Conservation (phyloP, 306 rosid species). For the Casuarina cunninghamiana region DNA sequence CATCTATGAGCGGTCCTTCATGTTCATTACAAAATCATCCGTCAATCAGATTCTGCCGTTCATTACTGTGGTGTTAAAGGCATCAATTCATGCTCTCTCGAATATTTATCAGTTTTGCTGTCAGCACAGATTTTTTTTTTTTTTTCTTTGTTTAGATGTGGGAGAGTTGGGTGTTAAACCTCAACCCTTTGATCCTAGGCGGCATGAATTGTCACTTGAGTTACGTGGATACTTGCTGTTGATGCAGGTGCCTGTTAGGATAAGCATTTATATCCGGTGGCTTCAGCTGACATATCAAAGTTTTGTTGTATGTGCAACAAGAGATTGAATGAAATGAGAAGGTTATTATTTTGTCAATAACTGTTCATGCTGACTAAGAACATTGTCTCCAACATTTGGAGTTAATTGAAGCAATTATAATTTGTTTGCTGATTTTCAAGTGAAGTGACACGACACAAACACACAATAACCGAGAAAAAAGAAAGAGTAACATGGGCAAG, state of each 20-base stretch:
- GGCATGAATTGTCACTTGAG: too few species aligned
- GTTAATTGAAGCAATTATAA: too few species aligned
- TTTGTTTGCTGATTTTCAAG: too few species aligned
- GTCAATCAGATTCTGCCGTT: not conserved
- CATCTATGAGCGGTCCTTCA: not conserved
- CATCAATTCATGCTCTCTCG: constrained; percentile 1
- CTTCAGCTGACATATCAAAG: not conserved
- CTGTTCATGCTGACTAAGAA: too few species aligned
- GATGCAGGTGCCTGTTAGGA: not conserved
- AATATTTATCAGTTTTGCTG: not conserved
- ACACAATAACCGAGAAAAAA: too few species aligned
- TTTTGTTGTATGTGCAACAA: not conserved
- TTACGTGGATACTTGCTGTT: too few species aligned
- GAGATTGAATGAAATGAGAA: not conserved
- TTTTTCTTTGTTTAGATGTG: too few species aligned
- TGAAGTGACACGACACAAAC: too few species aligned
- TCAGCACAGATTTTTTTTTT: not conserved
- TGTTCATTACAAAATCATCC: not conserved
- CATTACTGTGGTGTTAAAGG: not conserved
- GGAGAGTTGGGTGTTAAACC: too few species aligned
- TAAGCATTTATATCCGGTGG: not conserved
- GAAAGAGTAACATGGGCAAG: too few species aligned
- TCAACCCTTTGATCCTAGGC: too few species aligned
- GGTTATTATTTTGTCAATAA: not conserved
- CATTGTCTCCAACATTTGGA: too few species aligned